phyloP scores from a whole-genome alignment of 208 protist genomes.

The Leishmania gerbilli region DNA sequence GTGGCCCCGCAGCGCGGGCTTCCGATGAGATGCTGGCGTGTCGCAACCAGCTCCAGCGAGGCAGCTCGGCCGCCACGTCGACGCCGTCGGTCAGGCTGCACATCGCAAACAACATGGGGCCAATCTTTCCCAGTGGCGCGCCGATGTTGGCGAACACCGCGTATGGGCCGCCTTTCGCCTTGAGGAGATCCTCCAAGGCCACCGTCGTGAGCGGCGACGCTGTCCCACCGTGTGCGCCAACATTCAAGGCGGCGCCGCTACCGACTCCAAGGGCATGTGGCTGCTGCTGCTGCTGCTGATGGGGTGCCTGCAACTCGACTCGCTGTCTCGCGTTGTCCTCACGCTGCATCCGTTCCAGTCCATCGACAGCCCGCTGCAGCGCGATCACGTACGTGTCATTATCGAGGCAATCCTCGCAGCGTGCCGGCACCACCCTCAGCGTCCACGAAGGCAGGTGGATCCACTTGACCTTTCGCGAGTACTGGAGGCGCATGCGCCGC shows the following conservation, averaged over 20 bases:
- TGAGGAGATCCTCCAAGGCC: not conserved
- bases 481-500: not conserved
- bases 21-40: not conserved
- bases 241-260: not conserved
- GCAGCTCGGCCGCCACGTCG: constrained; percentile 6
- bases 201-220: not conserved
- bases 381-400: not conserved
- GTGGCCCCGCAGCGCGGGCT: not conserved
- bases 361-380: not conserved
- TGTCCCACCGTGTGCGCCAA: not conserved
- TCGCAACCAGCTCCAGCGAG: constrained; percentile 21
- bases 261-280: not conserved
- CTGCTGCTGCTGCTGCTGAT: not conserved
- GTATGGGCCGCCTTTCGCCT: not conserved
- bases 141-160: constrained; percentile 11
- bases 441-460: constrained; percentile 30
- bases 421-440: constrained; percentile 10
- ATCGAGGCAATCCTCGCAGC: constrained; percentile 14
- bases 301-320: not conserved
- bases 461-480: constrained; percentile 5
- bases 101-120: constrained; percentile 28
- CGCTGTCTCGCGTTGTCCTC: not conserved
- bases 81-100: constrained; percentile 24
- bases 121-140: constrained; percentile 21
- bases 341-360: not conserved